Base-by-base conservation (phyloP, 306 rosid genomes). In the Cicer bijugum region DNA sequence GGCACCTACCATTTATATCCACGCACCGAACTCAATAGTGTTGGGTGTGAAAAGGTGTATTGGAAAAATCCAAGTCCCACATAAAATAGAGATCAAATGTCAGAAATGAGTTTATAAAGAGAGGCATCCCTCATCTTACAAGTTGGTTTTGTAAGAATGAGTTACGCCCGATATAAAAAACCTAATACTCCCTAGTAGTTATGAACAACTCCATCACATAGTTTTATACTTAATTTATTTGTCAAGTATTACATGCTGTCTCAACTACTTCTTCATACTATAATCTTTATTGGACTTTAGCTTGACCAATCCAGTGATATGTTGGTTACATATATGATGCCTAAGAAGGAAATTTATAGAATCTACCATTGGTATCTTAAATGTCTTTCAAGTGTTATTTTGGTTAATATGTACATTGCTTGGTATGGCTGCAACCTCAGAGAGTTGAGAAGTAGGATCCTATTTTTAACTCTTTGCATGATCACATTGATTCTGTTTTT, bases 361-460 rank as follows among this genome's bases (percentile, higher is more conserved):
- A 74, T 50, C 39, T 55, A 50, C 55, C 12, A 44, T 15, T 9
- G 45, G 17, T 42, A 70, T 63, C 46, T 7, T 40, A 33, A 43
- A 46, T 60, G 51, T 35, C 74, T 51, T 68, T 47, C 39, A 52
- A 43, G 52, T 52, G 19, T 65, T 57, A 61, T 61, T 75, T 52
- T 69, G 56, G 65, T 33, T 42, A n/a, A 33, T 60, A 28, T 63
- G 39, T 28, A 62, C 47, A 28, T 69, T 63, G 17, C 65, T 62
- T 48, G 70, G 12, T 71, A 42, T 9, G 1, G 53, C 58, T 55
- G 53, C 55, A 55, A 47, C 64, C 65, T 38, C 1, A 39, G 50
- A 71, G 52, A 60, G 28, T 66, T 43, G 6, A 65, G 35, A 50
- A 28, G 67, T 51, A 57, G 61, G 67, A 72, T 40, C 72, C 42